Evolutionary conservation across 2,329 filamentous ascomycete species (phyloP).

Genomic region (Metarhizium rileyi): DNA sequence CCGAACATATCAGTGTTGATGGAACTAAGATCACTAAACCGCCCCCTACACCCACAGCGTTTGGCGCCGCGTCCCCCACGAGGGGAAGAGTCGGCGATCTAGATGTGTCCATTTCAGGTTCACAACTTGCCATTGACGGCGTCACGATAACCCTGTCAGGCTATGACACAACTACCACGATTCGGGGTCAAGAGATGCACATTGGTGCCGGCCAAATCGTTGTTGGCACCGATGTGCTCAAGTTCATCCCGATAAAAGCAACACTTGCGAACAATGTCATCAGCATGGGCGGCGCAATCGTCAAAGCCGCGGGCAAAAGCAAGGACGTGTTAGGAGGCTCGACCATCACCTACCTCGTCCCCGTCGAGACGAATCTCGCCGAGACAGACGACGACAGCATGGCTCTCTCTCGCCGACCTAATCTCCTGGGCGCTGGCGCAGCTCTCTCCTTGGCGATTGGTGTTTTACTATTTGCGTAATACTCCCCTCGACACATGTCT

Average conservation of each 20-base stretch:
- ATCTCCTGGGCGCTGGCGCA: slow-evolving; percentile 12
- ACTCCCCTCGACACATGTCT: too few relatives aligned
- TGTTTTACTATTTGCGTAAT: slow-evolving; percentile 26
- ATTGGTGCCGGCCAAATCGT: slow-evolving; percentile 25
- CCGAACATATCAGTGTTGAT: slow-evolving; percentile 33
- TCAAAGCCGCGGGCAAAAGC: slow-evolving; percentile 32
- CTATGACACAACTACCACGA: slow-evolving; percentile 22
- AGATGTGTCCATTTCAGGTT: slow-evolving; percentile 30
- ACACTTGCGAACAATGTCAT: slow-evolving; percentile 30
- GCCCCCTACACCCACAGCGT: slow-evolving; percentile 17
- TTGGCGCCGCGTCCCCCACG: slow-evolving; percentile 25
- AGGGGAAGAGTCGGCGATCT: slow-evolving; percentile 29
- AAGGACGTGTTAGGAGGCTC: too few relatives aligned
- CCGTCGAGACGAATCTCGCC: slow-evolving; percentile 17
- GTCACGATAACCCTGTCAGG: slow-evolving; percentile 32
- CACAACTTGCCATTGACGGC: slow-evolving; percentile 31
- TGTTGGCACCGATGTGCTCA: slow-evolving; percentile 27
- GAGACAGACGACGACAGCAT: slow-evolving; percentile 16
- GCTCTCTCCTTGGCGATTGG: slow-evolving; percentile 29
- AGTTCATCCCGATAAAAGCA: slow-evolving; percentile 21
- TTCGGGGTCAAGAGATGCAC: slow-evolving; percentile 24
- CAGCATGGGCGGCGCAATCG: slow-evolving; percentile 37
- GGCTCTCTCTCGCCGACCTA: slow-evolving; percentile 6
- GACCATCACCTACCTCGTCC: too few relatives aligned
- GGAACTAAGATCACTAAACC: slow-evolving; percentile 36